A percentile compares a stretch with the other conserved stretches of the same genome.
Conservation (phyloP, 2,329 filamentous ascomycete genomes). For the Xylariaceae sp. region DNA sequence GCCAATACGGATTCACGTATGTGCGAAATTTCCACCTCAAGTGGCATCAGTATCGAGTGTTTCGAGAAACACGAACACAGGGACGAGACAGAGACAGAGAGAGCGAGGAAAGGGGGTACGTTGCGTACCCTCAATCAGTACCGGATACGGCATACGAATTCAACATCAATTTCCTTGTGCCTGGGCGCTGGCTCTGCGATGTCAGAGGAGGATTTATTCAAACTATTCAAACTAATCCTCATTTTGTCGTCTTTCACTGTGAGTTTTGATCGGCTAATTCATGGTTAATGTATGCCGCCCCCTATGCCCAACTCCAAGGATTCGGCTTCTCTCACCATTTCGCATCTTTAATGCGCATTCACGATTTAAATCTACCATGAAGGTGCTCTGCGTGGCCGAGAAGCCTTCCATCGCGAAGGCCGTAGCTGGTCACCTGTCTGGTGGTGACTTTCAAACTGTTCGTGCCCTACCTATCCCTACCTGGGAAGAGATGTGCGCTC, state of each 20-base stretch:
- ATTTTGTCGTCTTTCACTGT: not conserved
- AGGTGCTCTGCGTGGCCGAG: constrained; percentile 70
- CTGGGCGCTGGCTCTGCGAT: not conserved
- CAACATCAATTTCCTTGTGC: not conserved
- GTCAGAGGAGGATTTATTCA: not conserved
- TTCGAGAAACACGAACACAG: not conserved
- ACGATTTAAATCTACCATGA: constrained; percentile 39
- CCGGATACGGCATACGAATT: constrained; percentile 1
- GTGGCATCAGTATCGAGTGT: not conserved
- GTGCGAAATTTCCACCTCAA: not conserved
- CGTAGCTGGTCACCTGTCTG: constrained; percentile 83
- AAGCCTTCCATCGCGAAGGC: constrained; percentile 96
- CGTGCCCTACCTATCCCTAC: constrained; percentile 33
- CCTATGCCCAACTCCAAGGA: constrained; percentile 14
- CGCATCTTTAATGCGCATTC: constrained; percentile 5
- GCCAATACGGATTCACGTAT: not conserved
- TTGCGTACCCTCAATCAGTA: not conserved
- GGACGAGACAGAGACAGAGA: too few relatives aligned
- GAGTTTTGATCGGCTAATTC: not conserved
- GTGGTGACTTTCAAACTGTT: constrained; percentile 67
- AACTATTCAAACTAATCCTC: too few relatives aligned
- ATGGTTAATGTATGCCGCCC: constrained; percentile 17
- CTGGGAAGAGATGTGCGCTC: constrained; percentile 14
- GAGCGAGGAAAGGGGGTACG: not conserved
- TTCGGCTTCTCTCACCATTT: constrained; percentile 17